These are phyloP conservation scores for Coniella vitis DNA, from an alignment of 2,329 filamentous ascomycete species.

Conservation along the genomic window DNA sequence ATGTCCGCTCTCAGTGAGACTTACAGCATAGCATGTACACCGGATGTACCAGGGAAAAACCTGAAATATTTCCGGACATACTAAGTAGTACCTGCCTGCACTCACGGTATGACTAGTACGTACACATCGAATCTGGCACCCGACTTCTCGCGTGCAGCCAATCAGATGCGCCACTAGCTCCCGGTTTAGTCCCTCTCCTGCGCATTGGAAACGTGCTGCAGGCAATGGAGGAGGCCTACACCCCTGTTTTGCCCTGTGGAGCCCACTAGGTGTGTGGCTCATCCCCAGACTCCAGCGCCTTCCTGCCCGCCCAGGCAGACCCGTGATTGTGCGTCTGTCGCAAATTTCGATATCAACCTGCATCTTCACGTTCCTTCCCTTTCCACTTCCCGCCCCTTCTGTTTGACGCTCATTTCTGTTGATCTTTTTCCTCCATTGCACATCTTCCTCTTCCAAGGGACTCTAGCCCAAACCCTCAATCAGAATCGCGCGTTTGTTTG, in stretches of 20 bases:
- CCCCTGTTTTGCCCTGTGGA: background rate
- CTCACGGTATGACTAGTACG: no score
- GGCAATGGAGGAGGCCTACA: background rate
- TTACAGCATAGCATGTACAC: no score
- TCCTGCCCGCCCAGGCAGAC: no score
- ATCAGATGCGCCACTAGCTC: background rate
- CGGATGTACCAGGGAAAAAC: no score
- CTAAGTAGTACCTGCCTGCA: no score
- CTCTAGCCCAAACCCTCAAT: constrained; percentile 16
- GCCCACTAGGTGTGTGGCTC: background rate
- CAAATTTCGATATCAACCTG: constrained; percentile 11
- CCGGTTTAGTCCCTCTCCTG: background rate
- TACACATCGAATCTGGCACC: background rate
- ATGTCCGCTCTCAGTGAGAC: no score
- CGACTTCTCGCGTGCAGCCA: constrained; percentile 1
- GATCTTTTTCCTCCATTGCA: no score
- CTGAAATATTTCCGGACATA: no score
- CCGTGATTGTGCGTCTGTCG: no score
- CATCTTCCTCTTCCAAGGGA: background rate
- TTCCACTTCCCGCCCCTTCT: background rate
- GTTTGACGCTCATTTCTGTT: no score
- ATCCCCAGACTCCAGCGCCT: no score
- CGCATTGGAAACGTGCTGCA: background rate
- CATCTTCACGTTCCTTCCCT: background rate
- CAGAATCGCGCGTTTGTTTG: constrained; percentile 79